Base-by-base conservation (phyloP, 148 eudicot genomes). In the Fagopyrum esculentum region DNA sequence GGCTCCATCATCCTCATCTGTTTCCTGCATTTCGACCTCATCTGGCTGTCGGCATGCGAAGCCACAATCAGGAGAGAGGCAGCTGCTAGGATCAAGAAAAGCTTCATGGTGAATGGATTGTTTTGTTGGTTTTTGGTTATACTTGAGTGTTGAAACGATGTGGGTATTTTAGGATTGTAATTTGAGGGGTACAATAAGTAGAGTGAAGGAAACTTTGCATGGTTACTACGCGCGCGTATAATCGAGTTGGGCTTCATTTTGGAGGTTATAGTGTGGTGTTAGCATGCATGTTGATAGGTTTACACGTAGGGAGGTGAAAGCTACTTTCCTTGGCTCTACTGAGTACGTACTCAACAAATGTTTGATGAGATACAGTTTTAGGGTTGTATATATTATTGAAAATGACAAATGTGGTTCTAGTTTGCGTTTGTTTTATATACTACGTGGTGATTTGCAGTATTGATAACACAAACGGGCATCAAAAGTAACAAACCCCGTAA, bases 1-100 rank as follows among this genome's bases (percentile, higher is more conserved):
- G 51, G 73, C 45, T 63, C 63, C 75, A 80, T 78, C 75, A 48
- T 47, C 60, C 74, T 77, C 11, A 79, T 56, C 63, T 86, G 86
- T 30, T 66, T 22, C 54, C 61, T 72, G 74, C 89, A 86, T 13
- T 48, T 50, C 29, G 69, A 74, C 54, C 77, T 63, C 66, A 76
- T 46, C 35, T 12, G 78, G 47, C 56, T 52, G 57, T n/a, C 9
- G 64, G 63, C 30, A 73, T 68, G 44, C 52, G 60, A 6, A 51
- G 50, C 51, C 69, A 79, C 29, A 9, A 74, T 54, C 71, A 79
- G 57, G 52, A 43, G 2, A 22, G 77, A 48, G 5, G 77, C 77
- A 3, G 49, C 19, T 6, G 56, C 69, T 9, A 63, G 69, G 69
- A 30, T n/a, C 16, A 63, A 63, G 45, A 63, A 63, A 61, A 61